Evolutionary conservation across 1,139 yeast species (phyloP), one percentile per base, ranked within the genome.

Genomic region (Protomyces lactucae-debilis): DNA sequence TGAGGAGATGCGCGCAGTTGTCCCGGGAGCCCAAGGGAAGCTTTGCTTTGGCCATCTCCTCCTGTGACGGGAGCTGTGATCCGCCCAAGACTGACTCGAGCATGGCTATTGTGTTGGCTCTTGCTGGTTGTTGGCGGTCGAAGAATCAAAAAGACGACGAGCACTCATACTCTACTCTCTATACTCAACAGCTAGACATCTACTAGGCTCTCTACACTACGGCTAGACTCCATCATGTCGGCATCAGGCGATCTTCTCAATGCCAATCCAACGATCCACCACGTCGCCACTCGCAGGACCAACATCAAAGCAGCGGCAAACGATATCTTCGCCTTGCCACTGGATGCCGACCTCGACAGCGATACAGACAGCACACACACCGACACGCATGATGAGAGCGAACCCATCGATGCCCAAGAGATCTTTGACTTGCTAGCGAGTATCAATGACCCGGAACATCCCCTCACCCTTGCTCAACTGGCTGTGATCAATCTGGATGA

Each of bases 381-480:
- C 59, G 67, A 66, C 25, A 64, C 64, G 10, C 72, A 68, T 32
- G 86, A 81, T 55, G 81, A 76, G 1, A 80, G 76, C 2, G 96
- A 89, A 45, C 84, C 83, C 2, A 85, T 93, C 52, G 99, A 93
- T 73, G 76, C 91, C 5, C 90, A 86, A 70, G 92, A 86, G 71
- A 81, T 86, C 5, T 86, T 80, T 68, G 89, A 87, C 71, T 79
- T 93, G 64, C 89, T 93, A 3, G 84, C 97, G 1, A 82, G 89
- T 35, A 93, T 95, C 28, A 88, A 96, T 0, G 99, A 95, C 74
- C 99, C 99, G 1, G 99, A 95, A 72, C 99, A 95, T 74, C 99
- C 99, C 0, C 79, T 95, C 52, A 88, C 97, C 0, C 79, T 95
- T 66, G 99, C 97, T 0, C 99, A 95, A 75, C 80, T 95, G 18